Evolutionary conservation across 2,329 filamentous ascomycete species (phyloP), one percentile per base, ranked within the genome.

Genomic region (Botrytis deweyae): DNA sequence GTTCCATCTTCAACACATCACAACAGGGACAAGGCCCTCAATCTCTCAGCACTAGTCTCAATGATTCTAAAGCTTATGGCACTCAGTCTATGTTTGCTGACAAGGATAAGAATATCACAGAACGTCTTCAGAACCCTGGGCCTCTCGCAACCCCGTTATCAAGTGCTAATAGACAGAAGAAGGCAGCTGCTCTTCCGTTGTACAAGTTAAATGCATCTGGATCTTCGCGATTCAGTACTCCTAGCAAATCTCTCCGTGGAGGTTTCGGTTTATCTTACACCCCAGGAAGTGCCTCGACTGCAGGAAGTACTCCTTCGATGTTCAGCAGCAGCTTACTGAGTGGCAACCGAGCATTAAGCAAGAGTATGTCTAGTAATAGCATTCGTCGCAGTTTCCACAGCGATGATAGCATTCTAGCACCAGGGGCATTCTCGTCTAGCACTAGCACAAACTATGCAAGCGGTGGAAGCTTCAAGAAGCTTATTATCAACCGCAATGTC

Each of bases 261-360:
- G 94, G 93, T 8, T 98, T 93, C 80, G 95, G 95, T 4, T 97
- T 98, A 82, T 94, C 92, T 2, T 98, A 98, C 83, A 97, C 94
- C 76, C 94, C 95, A 9, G 90, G 86, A 73, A 93, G 90, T 77
- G 88, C 88, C 36, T 88, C 92, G 7, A 90, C 91, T 81, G 89
- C 91, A 80, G 87, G 86, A 55, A 86, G 88, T 62, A 93, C 91
- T 81, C 92, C 93, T 8, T 90, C 89, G 55, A 87, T 86, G 29
- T 84, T 92, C 70, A 88, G 89, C 38, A 89, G 89, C 80, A 94
- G 90, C 80, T 82, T 95, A 52, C 82, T 92, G 29, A 87, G 86
- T 71, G 87, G 90, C n/a, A 74, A 75, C 14, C 89, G 89, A 73
- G 89, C 92, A 72, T 86, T 98, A 72, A 92, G 89, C 81, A 98